Evolutionary conservation across 148 eudicot species (phyloP).

Genomic region (Talinum fruticosum): DNA sequence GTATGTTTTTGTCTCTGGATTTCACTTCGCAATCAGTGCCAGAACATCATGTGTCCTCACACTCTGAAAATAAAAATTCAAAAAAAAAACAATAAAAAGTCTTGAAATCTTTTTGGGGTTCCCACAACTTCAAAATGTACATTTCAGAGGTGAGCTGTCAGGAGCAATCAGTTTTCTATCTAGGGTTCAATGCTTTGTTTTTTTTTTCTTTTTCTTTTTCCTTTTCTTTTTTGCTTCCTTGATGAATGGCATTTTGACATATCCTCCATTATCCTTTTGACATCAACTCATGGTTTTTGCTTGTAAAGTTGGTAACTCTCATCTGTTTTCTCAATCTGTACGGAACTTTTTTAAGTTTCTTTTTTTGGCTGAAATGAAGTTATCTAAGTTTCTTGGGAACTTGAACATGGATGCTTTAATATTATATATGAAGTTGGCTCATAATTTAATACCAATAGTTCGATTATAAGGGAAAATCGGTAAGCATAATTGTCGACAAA

Average conservation of each 20-base stretch:
- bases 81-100: too few species aligned
- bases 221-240: constrained; percentile 4
- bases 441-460: too few species aligned
- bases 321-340: background rate
- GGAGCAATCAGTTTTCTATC: constrained; percentile 2
- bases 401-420: background rate
- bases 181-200: constrained; percentile 9
- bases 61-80: too few species aligned
- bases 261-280: background rate
- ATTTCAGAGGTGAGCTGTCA: constrained; percentile 33
- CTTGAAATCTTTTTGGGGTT: background rate
- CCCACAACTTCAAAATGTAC: background rate
- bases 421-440: too few species aligned
- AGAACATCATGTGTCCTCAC: constrained; percentile 24
- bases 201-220: constrained; percentile 1
- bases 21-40: constrained; percentile 28
- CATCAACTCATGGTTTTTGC: constrained; percentile 9
- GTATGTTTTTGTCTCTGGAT: background rate
- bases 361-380: background rate
- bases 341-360: background rate
- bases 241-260: background rate
- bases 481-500: too few species aligned
- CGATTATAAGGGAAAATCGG: too few species aligned
- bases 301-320: constrained; percentile 5
- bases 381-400: background rate